phyloP scores from a whole-genome alignment of 768 basidiomycete genomes.

The Pholiota microspora region DNA sequence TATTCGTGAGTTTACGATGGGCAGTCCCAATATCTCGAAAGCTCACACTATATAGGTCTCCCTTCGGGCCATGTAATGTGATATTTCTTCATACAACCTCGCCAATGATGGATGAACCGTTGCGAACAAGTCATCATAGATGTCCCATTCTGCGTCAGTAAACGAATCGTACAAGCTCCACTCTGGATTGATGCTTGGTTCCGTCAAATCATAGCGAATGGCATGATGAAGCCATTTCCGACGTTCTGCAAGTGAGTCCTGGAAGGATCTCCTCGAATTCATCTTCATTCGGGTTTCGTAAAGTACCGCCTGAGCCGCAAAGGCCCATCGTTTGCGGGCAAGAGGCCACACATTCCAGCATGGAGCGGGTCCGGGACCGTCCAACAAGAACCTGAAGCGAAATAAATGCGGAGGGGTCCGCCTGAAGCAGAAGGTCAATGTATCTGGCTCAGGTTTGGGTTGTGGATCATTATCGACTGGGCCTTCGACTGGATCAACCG shows the following conservation, averaged over 20 bases:
- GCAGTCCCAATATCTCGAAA: background rate
- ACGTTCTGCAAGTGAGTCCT: background rate
- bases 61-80: background rate
- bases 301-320: slow-evolving; percentile 7
- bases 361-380: background rate
- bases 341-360: background rate
- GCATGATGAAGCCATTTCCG: slow-evolving; percentile 7
- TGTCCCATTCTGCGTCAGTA: background rate
- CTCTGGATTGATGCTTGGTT: background rate
- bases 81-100: background rate
- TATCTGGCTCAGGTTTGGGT: background rate
- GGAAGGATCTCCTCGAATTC: slow-evolving; percentile 6
- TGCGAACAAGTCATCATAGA: background rate
- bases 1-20: background rate
- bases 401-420: background rate
- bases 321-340: slow-evolving; percentile 14
- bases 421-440: background rate
- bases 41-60: background rate
- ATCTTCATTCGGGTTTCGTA: background rate
- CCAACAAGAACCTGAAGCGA: slow-evolving; percentile 10
- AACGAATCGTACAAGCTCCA: background rate
- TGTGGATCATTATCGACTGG: background rate
- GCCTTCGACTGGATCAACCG: slow-evolving; percentile 2
- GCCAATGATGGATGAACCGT: background rate
- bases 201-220: background rate